Evolutionary conservation across 2,329 filamentous ascomycete genomes (phyloP).

Genomic region (Dryadomyces quercus-mongolicae): DNA sequence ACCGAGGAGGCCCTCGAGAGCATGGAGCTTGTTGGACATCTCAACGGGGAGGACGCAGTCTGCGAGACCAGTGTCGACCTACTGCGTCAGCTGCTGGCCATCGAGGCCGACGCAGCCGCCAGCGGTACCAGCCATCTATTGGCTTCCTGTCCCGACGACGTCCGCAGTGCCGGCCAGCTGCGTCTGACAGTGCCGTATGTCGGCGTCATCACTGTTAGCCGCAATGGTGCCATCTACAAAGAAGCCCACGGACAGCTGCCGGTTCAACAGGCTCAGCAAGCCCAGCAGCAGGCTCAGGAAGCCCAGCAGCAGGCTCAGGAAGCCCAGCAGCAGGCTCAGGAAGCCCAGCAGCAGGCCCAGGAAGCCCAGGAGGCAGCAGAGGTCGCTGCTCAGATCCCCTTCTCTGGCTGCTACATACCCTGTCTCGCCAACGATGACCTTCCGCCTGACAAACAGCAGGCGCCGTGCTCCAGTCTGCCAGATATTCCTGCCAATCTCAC

Average conservation of each 20-base stretch:
- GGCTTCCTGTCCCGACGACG: background rate
- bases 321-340: too few species aligned
- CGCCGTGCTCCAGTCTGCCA: too few species aligned
- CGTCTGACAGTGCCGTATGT: conserved; percentile 30
- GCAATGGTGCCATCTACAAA: conserved; percentile 8
- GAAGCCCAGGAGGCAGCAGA: too few species aligned
- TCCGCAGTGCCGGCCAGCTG: conserved; percentile 3
- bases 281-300: too few species aligned
- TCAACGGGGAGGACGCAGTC: conserved; percentile 19
- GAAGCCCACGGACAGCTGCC: background rate
- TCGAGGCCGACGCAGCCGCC: conserved; percentile 19
- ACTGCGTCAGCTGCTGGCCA: conserved; percentile 18
- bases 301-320: too few species aligned
- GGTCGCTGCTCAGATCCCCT: too few species aligned
- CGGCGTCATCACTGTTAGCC: conserved; percentile 24
- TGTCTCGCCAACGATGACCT: background rate
- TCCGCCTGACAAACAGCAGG: too few species aligned
- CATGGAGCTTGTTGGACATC: conserved; percentile 18
- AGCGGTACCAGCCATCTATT: conserved; percentile 5
- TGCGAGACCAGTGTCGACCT: conserved; percentile 19
- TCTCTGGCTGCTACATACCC: background rate
- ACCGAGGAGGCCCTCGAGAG: conserved; percentile 23
- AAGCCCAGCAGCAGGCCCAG: too few species aligned
- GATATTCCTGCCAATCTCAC: background rate
- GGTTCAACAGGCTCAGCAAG: background rate